Evolutionary conservation across 169 alveolate species (phyloP), one percentile per base, ranked within the genome.

Genomic region (Besnoitia besnoiti): DNA sequence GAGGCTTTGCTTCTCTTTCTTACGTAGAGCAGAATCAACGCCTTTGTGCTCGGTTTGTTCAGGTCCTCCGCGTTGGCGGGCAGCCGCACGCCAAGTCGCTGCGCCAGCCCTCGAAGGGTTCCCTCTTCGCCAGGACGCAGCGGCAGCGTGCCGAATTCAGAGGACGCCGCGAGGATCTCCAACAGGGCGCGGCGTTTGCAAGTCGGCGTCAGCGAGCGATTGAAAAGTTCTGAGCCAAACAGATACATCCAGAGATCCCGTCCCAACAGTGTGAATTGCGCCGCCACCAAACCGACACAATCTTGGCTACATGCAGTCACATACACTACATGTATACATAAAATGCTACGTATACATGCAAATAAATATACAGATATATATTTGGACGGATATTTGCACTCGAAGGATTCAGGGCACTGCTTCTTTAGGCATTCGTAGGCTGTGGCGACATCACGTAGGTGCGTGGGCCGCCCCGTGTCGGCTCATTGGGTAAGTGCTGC

Each of bases 51-150:
- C 67, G 96, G 92, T 85, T 91, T 88, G 85, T 85, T 55, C 85
- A 90, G 61, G 37, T 85, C 94, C 47, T 80, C 37, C 49, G 44
- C 47, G 37, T 40, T 51, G 24, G 85, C 90, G 14, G 95, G 91
- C 24, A 91, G 84, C 67, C 85, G 82, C 42, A 94, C 79, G 8
- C 94, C 94, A 39, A 91, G 59, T 44, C 89, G 95, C 85, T 87
- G 92, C 51, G 97, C 96, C 91, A 97, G 93, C 85, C 94, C 94
- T 79, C 91, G 93, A 50, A 97, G 94, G 16, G 96, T 80, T 33
- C 91, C 95, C 84, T 96, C 99, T 73, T 97, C 99, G 2, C 98
- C 97, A 73, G 97, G 97, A 77, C 99, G 96, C 12, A 97, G 95
- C 24, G 98, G 98, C 35, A 96, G 93, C 10, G 92, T 93, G 59